Conservation (phyloP, 495 filamentous ascomycete species). For the Neurospora sp. region DNA sequence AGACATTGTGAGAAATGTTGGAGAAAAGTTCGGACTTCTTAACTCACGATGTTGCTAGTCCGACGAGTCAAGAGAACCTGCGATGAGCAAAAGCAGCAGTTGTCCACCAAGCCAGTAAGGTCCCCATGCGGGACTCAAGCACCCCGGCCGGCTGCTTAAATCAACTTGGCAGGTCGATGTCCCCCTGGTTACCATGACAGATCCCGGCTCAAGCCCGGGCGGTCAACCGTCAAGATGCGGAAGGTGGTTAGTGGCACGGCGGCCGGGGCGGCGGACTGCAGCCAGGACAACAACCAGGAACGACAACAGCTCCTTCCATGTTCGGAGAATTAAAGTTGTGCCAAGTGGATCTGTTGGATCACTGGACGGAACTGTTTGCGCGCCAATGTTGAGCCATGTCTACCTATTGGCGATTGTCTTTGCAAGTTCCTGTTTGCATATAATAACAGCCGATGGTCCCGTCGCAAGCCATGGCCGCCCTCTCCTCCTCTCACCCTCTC, state of each 20-base stretch:
- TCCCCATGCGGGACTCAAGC: no score
- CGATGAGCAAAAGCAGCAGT: no score
- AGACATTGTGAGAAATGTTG: no score
- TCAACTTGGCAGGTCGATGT: not conserved
- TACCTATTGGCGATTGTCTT: not conserved
- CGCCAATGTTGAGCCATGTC: not conserved
- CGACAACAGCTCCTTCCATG: not conserved
- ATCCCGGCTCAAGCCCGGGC: not conserved
- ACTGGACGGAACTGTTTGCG: not conserved
- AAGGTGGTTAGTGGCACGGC: not conserved
- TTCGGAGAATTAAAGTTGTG: not conserved
- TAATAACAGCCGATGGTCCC: not conserved
- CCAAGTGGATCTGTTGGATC: not conserved
- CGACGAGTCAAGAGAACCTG: no score
- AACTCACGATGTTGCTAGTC: no score
- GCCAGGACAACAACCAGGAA: not conserved
- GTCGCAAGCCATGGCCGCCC: not conserved
- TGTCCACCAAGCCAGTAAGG: no score
- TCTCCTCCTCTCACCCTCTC: not conserved
- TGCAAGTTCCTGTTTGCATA: not conserved
- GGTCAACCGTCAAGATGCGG: not conserved
- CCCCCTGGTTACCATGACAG: not conserved
- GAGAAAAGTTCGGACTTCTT: no score
- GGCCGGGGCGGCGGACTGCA: not conserved
- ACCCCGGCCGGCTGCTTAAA: not conserved